phyloP scores from a whole-genome alignment of 1,284 basidiomycete species.

The Tylopilus sp. region DNA sequence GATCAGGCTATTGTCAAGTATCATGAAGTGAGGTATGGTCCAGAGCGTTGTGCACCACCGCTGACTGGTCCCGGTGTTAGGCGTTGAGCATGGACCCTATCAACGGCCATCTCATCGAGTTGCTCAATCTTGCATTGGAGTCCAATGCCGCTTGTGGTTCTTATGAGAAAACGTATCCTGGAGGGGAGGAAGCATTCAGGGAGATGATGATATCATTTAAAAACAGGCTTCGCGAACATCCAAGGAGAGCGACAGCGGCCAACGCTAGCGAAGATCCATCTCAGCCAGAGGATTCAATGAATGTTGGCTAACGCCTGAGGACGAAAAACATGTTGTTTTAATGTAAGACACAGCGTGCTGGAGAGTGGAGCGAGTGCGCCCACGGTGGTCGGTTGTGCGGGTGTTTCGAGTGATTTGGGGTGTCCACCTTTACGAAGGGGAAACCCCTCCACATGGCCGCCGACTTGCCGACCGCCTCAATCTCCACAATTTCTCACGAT shows the following conservation, averaged over 20 bases:
- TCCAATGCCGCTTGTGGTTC: constrained; percentile 37
- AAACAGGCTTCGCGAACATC: constrained; percentile 33
- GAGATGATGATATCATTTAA: constrained; percentile 35
- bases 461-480: constrained; percentile 33
- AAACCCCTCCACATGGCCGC: constrained; percentile 17
- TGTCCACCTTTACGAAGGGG: constrained; percentile 19
- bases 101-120: constrained; percentile 80
- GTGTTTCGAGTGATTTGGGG: constrained; percentile 29
- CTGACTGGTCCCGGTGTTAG: constrained; percentile 37
- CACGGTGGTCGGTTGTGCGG: constrained; percentile 23
- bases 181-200: constrained; percentile 36
- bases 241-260: constrained; percentile 21
- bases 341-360: constrained; percentile 20
- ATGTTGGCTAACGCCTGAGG: constrained; percentile 24
- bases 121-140: constrained; percentile 82
- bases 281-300: constrained; percentile 32
- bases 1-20: constrained; percentile 83
- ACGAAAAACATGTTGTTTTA: constrained; percentile 26
- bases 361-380: constrained; percentile 25
- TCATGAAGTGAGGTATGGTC: constrained; percentile 65
- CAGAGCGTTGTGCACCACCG: background rate
- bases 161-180: constrained; percentile 33
- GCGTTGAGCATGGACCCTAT: constrained; percentile 83
- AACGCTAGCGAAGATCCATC: constrained; percentile 15
- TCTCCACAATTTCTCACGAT: constrained; percentile 38